Conservation (phyloP, 2,329 filamentous ascomycete species). For the Ambrosiella xylebori region DNA sequence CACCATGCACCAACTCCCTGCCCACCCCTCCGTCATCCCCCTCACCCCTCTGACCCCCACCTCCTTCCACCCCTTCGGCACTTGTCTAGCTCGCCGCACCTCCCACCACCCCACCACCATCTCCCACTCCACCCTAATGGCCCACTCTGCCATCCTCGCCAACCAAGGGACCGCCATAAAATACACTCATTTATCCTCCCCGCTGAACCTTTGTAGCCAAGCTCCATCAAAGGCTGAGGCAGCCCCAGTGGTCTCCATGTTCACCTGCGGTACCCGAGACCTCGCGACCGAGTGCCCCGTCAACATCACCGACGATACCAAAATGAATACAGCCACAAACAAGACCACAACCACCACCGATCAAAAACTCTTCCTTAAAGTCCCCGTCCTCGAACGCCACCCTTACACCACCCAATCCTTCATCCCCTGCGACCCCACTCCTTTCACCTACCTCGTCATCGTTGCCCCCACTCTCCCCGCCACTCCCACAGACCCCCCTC, state of each 20-base stretch:
- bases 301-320: conserved; percentile 8
- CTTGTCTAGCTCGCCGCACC: conserved; percentile 54
- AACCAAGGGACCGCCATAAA: conserved; percentile 87
- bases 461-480: conserved; percentile 62
- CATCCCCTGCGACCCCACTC: conserved; percentile 44
- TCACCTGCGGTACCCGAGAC: conserved; percentile 1
- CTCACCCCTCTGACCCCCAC: conserved; percentile 49
- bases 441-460: conserved; percentile 58
- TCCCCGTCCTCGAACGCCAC: conserved; percentile 71
- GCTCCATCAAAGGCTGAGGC: conserved; percentile 26
- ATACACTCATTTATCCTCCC: conserved; percentile 61
- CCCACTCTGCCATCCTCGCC: conserved; percentile 31
- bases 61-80: conserved; percentile 64
- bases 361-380: conserved; percentile 30
- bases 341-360: neutral
- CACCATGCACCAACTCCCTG: neutral
- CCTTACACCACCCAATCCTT: conserved; percentile 93
- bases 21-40: conserved; percentile 23
- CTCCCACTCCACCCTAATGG: neutral
- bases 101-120: conserved; percentile 3
- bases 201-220: conserved; percentile 52
- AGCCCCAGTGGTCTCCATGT: neutral
- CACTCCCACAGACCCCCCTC: neutral
- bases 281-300: conserved; percentile 11
- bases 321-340: conserved; percentile 4